Percentiles rank a stretch among this genome's conserved stretches.
Evolutionary conservation across 75 land plant species (phyloP).

Genomic region (Azolla pinnata): DNA sequence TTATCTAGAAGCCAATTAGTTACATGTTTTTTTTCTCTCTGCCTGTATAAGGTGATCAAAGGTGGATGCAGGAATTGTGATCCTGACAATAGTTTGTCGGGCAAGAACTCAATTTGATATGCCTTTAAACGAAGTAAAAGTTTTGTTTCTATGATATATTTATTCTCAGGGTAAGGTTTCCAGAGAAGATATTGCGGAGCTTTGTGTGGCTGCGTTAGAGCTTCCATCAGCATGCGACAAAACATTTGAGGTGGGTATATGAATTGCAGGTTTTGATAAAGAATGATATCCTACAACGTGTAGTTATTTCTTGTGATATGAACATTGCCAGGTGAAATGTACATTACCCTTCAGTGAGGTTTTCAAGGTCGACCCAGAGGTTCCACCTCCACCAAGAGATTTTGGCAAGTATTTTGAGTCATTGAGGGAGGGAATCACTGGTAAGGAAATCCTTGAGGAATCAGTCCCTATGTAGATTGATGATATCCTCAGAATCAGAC

Average conservation of each 20-base stretch:
- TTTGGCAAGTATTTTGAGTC: conserved; percentile 51
- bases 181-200: conserved; percentile 88
- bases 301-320: neutral
- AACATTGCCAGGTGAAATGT: conserved; percentile 73
- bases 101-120: too few species aligned
- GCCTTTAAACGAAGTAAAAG: too few species aligned
- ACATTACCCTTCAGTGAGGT: conserved; percentile 84
- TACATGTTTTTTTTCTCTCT: too few species aligned
- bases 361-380: conserved; percentile 67
- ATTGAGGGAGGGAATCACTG: conserved; percentile 79
- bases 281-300: neutral
- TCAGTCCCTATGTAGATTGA: conserved; percentile 37
- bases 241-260: conserved; percentile 92
- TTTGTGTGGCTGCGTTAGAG: conserved; percentile 80
- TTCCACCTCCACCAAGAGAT: conserved; percentile 79
- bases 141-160: neutral
- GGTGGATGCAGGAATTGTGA: too few species aligned
- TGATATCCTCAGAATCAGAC: too few species aligned
- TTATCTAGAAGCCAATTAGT: too few species aligned
- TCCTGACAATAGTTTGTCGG: too few species aligned
- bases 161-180: conserved; percentile 75
- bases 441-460: conserved; percentile 65
- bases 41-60: too few species aligned
- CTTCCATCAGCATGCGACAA: conserved; percentile 80
- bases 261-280: too few species aligned